phyloP scores from a whole-genome alignment of 164 flowering plant genomes.

The Annona squamosa region DNA sequence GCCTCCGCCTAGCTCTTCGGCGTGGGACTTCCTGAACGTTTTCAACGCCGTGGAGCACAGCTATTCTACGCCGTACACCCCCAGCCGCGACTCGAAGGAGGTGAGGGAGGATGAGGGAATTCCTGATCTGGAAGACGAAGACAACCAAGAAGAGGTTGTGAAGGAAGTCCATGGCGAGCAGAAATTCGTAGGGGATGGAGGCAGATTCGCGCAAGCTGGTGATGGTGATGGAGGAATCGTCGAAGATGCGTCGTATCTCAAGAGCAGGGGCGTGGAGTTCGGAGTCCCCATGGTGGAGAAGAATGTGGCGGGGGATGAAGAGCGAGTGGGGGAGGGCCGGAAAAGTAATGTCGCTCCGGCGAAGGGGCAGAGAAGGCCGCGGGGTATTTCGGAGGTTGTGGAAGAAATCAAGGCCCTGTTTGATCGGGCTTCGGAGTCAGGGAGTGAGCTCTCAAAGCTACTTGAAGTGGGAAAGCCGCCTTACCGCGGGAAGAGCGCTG shows the following conservation, averaged over 20 bases:
- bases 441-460: constrained; percentile 60
- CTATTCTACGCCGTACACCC: constrained; percentile 44
- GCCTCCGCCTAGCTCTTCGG: constrained; percentile 55
- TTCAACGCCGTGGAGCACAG: constrained; percentile 37
- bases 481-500: constrained; percentile 50
- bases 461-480: constrained; percentile 85
- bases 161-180: constrained; percentile 68
- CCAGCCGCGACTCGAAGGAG: constrained; percentile 73
- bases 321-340: constrained; percentile 24
- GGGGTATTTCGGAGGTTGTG: constrained; percentile 43
- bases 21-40: constrained; percentile 83
- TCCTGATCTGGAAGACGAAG: constrained; percentile 95
- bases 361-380: constrained; percentile 26
- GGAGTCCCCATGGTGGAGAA: constrained; percentile 79
- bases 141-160: constrained; percentile 56
- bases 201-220: constrained; percentile 17
- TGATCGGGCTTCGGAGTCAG: constrained; percentile 66
- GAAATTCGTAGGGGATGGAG: constrained; percentile 39
- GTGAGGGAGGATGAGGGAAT: constrained; percentile 96
- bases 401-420: constrained; percentile 66
- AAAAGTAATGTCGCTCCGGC: constrained; percentile 28
- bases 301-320: constrained; percentile 47
- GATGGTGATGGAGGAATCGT: constrained; percentile 14
- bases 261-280: constrained; percentile 30
- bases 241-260: constrained; percentile 9